These are phyloP conservation scores for Cicer yamashitae DNA, from an alignment of 306 rosid genomes.

Conservation along the genomic window DNA sequence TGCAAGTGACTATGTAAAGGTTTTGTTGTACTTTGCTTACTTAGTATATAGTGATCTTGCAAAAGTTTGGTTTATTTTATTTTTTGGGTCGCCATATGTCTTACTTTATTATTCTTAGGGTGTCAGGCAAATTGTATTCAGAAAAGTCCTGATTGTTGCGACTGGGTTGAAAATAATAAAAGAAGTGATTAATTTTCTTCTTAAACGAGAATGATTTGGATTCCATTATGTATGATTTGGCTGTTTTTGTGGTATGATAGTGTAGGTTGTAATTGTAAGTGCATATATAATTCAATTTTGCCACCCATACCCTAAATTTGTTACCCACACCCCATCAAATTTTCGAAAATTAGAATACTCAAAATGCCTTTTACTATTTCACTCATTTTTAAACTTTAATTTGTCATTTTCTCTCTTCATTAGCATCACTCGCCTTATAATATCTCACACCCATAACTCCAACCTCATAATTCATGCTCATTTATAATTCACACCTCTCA, in stretches of 20 bases:
- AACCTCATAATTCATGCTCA: too few species aligned
- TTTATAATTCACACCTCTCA: too few species aligned
- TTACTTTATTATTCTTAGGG: constrained; percentile 53
- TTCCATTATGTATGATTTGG: constrained; percentile 31
- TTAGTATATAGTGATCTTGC: constrained; percentile 55
- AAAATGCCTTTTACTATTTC: too few species aligned
- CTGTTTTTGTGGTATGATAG: constrained; percentile 17
- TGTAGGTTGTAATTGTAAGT: neutral
- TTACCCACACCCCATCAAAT: too few species aligned
- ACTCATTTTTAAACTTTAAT: too few species aligned
- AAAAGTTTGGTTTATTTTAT: constrained; percentile 48
- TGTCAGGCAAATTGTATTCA: constrained; percentile 57
- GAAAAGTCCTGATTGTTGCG: constrained; percentile 51
- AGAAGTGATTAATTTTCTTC: constrained; percentile 40
- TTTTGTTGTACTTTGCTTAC: constrained; percentile 56
- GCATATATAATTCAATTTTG: neutral
- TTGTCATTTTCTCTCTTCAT: too few species aligned
- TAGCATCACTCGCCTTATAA: too few species aligned
- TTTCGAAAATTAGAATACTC: too few species aligned
- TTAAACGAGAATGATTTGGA: constrained; percentile 24
- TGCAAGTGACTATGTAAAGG: constrained; percentile 52
- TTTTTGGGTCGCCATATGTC: constrained; percentile 33
- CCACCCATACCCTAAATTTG: too few species aligned
- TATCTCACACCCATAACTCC: too few species aligned
- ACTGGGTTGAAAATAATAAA: constrained; percentile 62